These are phyloP conservation scores for slime mould (Dictyostelium discoideum) DNA, from an alignment of 78 protist genomes.

Conservation along the genomic window dicty_2.7 NC_007089.4:2262001-2262500, in stretches of 20 bases:
- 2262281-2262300: constrained; percentile 86
- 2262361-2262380: constrained; percentile 93
- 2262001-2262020: constrained; percentile 80
- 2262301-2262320: constrained; percentile 77
- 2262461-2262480: constrained; percentile 90
- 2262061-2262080: constrained; percentile 95
- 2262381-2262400: constrained; percentile 87
- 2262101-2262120: constrained; percentile 76
- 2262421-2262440: constrained; percentile 68
- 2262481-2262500: constrained; percentile 93
- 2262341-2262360: constrained; percentile 75
- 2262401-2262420: constrained; percentile 54
- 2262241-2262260: constrained; percentile 92
- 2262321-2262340: constrained; percentile 80
- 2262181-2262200: background rate
- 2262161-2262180: constrained; percentile 46
- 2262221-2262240: constrained; percentile 91
- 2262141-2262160: constrained; percentile 88
- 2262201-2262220: constrained; percentile 23
- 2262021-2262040: constrained; percentile 86
- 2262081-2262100: constrained; percentile 88
- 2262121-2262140: constrained; percentile 87
- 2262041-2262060: constrained; percentile 90
- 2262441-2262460: constrained; percentile 67
- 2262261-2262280: constrained; percentile 24